Percentiles rank a stretch among this genome's conserved stretches.
Evolutionary conservation across 257 asterid species (phyloP).

Genomic region (Prunella vulgaris): DNA sequence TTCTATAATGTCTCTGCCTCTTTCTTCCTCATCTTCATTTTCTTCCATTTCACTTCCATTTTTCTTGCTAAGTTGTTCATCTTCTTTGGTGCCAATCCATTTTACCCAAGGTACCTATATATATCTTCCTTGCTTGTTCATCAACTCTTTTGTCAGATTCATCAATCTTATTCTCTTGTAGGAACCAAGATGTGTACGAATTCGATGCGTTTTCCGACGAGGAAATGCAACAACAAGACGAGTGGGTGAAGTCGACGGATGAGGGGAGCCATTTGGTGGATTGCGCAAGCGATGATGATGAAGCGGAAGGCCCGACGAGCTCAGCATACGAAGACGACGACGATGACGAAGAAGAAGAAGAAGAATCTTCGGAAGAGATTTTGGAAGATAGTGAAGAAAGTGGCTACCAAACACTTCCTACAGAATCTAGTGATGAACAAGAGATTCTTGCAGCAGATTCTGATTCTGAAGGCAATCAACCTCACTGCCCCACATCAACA

Average conservation of each 20-base stretch:
- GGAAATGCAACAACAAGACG: conserved; percentile 36
- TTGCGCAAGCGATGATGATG: background rate
- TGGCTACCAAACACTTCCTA: conserved; percentile 38
- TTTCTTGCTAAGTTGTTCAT: conserved; percentile 56
- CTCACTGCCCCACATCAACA: conserved; percentile 40
- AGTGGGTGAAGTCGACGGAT: conserved; percentile 20
- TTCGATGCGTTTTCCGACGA: conserved; percentile 50
- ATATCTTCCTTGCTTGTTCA: too few relatives aligned
- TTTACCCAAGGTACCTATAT: conserved; percentile 57
- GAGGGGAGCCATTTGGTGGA: conserved; percentile 17
- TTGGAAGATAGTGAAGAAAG: conserved; percentile 26
- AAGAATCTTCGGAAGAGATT: conserved; percentile 21
- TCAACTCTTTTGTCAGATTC: background rate
- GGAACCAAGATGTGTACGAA: conserved; percentile 55
- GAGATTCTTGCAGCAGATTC: conserved; percentile 36
- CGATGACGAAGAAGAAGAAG: background rate
- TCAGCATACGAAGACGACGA: background rate
- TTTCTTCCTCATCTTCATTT: conserved; percentile 59
- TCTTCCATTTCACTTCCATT: conserved; percentile 74
- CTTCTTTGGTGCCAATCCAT: conserved; percentile 74
- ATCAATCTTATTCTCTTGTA: conserved; percentile 13
- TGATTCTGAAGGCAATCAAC: conserved; percentile 26
- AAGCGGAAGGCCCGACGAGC: background rate
- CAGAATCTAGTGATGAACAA: conserved; percentile 33
- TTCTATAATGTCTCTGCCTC: conserved; percentile 71